A percentile compares a stretch with the other conserved stretches of the same genome.
Conservation (phyloP, 345 rosid genomes). For the Barbarea vulgaris region DNA sequence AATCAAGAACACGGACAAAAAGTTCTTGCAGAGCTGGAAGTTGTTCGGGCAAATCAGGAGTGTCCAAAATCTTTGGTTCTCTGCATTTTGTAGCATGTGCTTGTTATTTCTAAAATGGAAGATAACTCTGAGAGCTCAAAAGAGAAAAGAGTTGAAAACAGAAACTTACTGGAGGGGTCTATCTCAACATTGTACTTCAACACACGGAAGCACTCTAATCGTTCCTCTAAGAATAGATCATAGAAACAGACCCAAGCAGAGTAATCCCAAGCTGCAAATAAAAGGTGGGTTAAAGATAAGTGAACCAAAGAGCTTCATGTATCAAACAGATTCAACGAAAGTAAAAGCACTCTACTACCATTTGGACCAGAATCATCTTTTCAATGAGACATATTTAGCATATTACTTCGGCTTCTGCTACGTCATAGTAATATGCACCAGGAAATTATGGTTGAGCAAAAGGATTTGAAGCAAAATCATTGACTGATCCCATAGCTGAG, state of each 20-base stretch:
- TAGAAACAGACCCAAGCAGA: slow-evolving; percentile 94
- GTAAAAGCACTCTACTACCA: slow-evolving; percentile 48
- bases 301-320: slow-evolving; percentile 21
- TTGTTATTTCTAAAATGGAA: not conserved
- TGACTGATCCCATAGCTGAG: no score
- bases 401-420: slow-evolving; percentile 85
- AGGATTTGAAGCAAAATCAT: no score
- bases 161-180: slow-evolving; percentile 73
- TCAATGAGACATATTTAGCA: slow-evolving; percentile 97
- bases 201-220: slow-evolving; percentile 89
- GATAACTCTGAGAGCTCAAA: slow-evolving; percentile 2
- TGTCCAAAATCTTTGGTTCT: slow-evolving; percentile 89
- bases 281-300: slow-evolving; percentile 30
- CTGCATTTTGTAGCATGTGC: slow-evolving; percentile 48
- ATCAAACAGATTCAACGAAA: not conserved
- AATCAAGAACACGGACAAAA: slow-evolving; percentile 86
- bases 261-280: slow-evolving; percentile 83
- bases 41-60: slow-evolving; percentile 84
- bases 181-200: slow-evolving; percentile 86
- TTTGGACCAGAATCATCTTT: slow-evolving; percentile 97
- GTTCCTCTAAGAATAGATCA: slow-evolving; percentile 93
- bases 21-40: slow-evolving; percentile 93
- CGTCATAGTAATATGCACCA: no score
- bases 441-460: no score
- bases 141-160: slow-evolving; percentile 18